A percentile compares a stretch with the other conserved stretches of the same genome.
phyloP scores from a whole-genome alignment of 75 land plant species.

The Gnetum montanum region DNA sequence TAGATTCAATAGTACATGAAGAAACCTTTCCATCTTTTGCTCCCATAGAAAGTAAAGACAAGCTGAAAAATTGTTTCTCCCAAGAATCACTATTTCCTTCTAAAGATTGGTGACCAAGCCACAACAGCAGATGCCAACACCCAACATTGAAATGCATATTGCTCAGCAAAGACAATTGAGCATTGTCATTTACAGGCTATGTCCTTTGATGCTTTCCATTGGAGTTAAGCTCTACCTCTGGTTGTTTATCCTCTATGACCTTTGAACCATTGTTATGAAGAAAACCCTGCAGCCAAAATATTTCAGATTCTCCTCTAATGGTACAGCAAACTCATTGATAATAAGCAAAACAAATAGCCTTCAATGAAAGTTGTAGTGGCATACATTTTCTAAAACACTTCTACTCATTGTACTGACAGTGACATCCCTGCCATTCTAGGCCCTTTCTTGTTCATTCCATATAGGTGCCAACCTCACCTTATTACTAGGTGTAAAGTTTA shows the following conservation, averaged over 20 bases:
- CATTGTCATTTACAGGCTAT: constrained; percentile 5
- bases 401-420: background rate
- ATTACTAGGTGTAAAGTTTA: too few species aligned
- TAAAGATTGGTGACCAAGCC: constrained; percentile 50
- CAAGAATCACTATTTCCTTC: constrained; percentile 2
- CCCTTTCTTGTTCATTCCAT: constrained; percentile 10
- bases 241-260: too few species aligned
- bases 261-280: too few species aligned
- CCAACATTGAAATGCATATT: constrained; percentile 41
- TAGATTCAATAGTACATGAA: constrained; percentile 44
- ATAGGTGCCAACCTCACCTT: constrained; percentile 20
- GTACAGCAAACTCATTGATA: too few species aligned
- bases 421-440: constrained; percentile 8
- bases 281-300: too few species aligned
- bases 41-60: constrained; percentile 62
- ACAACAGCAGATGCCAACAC: constrained; percentile 36
- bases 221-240: too few species aligned
- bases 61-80: constrained; percentile 10
- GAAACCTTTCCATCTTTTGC: constrained; percentile 73
- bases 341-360: background rate
- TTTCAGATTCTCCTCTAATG: too few species aligned
- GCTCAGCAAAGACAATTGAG: constrained; percentile 20
- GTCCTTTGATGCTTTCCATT: too few species aligned
- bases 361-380: background rate
- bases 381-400: constrained; percentile 4